These are phyloP conservation scores for Pythium monospermum DNA, from an alignment of 352 stramenopile genomes.

Conservation along the genomic window DNA sequence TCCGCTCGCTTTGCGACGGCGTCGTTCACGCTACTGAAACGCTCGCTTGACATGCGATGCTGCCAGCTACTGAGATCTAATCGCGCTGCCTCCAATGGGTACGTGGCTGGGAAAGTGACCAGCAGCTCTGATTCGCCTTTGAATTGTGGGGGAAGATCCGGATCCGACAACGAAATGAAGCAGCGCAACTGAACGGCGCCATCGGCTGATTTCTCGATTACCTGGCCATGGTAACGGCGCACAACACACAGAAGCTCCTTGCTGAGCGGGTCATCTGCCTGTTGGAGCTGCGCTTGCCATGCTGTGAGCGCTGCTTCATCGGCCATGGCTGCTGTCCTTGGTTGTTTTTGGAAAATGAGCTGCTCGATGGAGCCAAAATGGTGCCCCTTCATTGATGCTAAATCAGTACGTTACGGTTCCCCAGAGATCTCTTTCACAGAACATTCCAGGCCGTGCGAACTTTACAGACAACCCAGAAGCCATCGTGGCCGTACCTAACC, in stretches of 20 bases:
- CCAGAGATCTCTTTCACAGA: slow-evolving; percentile 1
- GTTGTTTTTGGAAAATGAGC: no score
- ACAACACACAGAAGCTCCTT: slow-evolving; percentile 67
- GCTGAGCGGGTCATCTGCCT: slow-evolving; percentile 11
- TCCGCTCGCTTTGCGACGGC: slow-evolving; percentile 34
- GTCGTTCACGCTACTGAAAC: slow-evolving; percentile 31
- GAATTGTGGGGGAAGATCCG: slow-evolving; percentile 45
- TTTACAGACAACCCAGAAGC: no score
- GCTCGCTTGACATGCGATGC: slow-evolving; percentile 29
- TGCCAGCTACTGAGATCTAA: slow-evolving; percentile 56
- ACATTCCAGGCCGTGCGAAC: slow-evolving; percentile 5
- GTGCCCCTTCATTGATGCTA: slow-evolving; percentile 1
- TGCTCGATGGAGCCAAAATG: no score
- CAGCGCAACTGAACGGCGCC: slow-evolving; percentile 20
- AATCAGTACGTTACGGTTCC: slow-evolving; percentile 7
- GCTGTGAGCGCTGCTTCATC: background rate
- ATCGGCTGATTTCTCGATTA: slow-evolving; percentile 4
- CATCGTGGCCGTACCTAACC: no score
- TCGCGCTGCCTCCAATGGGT: slow-evolving; percentile 36
- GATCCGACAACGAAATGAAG: slow-evolving; percentile 62
- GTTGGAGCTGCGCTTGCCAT: slow-evolving; percentile 13
- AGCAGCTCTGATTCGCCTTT: slow-evolving; percentile 53
- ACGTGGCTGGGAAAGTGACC: slow-evolving; percentile 44
- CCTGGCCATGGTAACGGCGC: slow-evolving; percentile 53
- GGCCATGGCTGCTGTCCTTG: background rate